These are phyloP conservation scores for Phytophthora syringae DNA, from an alignment of 352 stramenopile genomes.

Conservation along the genomic window DNA sequence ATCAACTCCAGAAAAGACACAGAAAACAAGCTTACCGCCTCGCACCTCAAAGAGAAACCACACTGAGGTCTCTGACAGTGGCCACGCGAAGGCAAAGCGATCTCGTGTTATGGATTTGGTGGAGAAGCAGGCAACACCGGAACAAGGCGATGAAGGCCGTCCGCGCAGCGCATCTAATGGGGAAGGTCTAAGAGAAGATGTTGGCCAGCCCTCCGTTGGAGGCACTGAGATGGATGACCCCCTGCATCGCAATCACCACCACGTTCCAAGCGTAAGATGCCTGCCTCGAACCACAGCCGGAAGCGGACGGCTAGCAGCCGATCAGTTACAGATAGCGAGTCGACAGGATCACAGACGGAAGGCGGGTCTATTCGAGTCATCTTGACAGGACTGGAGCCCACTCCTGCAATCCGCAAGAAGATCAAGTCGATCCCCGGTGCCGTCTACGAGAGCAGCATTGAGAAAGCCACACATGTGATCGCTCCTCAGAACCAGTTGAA, in stretches of 20 bases:
- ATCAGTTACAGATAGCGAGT: conserved; percentile 24
- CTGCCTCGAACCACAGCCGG: conserved; percentile 2
- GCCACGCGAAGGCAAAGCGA: conserved; percentile 23
- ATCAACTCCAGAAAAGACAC: conserved; percentile 31
- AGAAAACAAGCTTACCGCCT: conserved; percentile 1
- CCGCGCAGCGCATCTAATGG: not conserved
- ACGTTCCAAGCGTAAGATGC: conserved; percentile 1
- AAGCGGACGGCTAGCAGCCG: conserved; percentile 19
- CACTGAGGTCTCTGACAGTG: not conserved
- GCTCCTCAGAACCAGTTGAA: conserved; percentile 51
- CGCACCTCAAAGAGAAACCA: conserved; percentile 24
- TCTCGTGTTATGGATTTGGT: conserved; percentile 14
- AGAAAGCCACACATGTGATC: conserved; percentile 58
- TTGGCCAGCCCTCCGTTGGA: not conserved
- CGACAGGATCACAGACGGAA: conserved; percentile 19
- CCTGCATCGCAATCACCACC: not conserved
- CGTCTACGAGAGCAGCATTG: conserved; percentile 49
- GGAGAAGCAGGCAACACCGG: not conserved
- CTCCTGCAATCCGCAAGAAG: conserved; percentile 44
- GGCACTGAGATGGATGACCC: not conserved
- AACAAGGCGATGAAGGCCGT: not conserved
- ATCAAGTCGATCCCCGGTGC: conserved; percentile 52
- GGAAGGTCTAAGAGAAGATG: not conserved
- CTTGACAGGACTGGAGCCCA: conserved; percentile 55
- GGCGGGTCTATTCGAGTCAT: conserved; percentile 41